Conservation (phyloP, 108 stramenopile genomes). For the Cyclotella sp. region DNA sequence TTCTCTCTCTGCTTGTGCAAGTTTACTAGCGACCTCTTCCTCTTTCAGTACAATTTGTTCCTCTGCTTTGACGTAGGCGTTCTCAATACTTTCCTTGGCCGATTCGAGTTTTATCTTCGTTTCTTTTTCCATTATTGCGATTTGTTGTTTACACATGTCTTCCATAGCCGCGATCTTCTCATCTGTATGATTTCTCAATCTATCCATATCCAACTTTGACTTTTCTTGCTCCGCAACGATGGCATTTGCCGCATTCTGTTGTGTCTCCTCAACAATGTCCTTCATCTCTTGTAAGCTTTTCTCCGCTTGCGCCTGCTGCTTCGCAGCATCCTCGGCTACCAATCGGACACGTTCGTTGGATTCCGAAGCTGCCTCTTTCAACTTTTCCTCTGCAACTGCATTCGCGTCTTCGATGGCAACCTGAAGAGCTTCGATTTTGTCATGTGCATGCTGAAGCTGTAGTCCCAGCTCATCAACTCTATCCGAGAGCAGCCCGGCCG, state of each 20-base stretch:
- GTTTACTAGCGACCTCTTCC: not conserved
- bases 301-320: not conserved
- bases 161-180: constrained; percentile 33
- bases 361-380: constrained; percentile 20
- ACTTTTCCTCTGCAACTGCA: constrained; percentile 10
- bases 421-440: constrained; percentile 25
- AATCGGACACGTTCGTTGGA: constrained; percentile 14
- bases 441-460: constrained; percentile 24
- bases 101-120: not conserved
- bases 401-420: constrained; percentile 13
- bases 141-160: constrained; percentile 13
- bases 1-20: constrained; percentile 3
- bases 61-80: constrained; percentile 18
- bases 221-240: constrained; percentile 25
- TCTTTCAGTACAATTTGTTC: constrained; percentile 5
- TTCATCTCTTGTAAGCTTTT: constrained; percentile 14
- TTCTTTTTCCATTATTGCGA: not conserved
- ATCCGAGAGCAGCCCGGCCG: constrained; percentile 32
- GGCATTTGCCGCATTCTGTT: constrained; percentile 17
- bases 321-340: not conserved
- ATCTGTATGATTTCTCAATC: constrained; percentile 28
- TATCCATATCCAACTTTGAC: constrained; percentile 28
- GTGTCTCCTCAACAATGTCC: constrained; percentile 1
- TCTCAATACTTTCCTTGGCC: constrained; percentile 26
- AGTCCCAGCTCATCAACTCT: constrained; percentile 42